Evolutionary conservation across 2,329 filamentous ascomycete genomes (phyloP), one percentile per base, ranked within the genome.

Genomic region (Diaporthe batatas): DNA sequence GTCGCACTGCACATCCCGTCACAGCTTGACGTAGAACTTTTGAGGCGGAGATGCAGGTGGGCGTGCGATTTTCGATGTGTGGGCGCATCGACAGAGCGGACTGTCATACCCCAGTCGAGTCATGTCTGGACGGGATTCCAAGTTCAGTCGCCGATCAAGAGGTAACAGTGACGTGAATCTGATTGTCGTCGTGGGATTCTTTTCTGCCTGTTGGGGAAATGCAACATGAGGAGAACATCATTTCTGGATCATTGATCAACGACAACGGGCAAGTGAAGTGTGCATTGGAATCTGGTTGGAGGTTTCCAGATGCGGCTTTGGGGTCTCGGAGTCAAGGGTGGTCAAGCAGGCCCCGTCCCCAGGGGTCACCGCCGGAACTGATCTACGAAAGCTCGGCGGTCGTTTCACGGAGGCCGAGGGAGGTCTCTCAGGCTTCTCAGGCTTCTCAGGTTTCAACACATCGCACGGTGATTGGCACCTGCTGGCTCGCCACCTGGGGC

Each of bases 121-220:
- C 68, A 70, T 53, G 68, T 47, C 53, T 39, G 23, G 16, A 44
- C 12, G 54, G 32, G 23, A 53, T 62, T 70, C 16, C 68, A 53
- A 34, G 55, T 53, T 49, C n/a, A 49, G 53, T 29, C 34, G 68
- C 55, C 58, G 55, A 59, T 57, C 39, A 29, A 51, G 47, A 18
- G 55, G 55, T 70, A 44, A 23, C 36, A 23, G 54, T 70, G 68
- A 70, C 68, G 68, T 70, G n/a, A 25, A 23, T 12, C 32, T 62
- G 68, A 53, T 44, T 16, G 32, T 8, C n/a, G 2, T 44, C 54
- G 34, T 32, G 55, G 55, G 34, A 39, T 29, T 62, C 6, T 53
- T 25, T 29, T 34, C 21, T 21, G 44, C 12, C 29, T 39, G 11
- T 18, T 29, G 25, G n/a, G 14, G 14, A n/a, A 34, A 53, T 67